Percentiles rank a stretch among this genome's conserved stretches.
Evolutionary conservation across 2,329 filamentous ascomycete species (phyloP).

Genomic region (Boeremia exigua): DNA sequence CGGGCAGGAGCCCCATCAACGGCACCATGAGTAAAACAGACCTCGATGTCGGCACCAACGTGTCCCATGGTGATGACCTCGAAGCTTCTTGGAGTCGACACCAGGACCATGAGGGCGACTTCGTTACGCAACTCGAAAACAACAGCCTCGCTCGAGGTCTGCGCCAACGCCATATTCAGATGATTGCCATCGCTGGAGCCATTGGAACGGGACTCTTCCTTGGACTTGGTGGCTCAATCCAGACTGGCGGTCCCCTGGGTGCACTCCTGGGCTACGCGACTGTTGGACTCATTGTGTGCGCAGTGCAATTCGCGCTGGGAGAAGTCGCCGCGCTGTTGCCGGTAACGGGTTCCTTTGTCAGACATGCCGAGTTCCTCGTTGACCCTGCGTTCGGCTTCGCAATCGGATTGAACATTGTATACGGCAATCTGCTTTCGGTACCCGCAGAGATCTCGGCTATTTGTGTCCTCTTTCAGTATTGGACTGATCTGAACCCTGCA

Average conservation of each 20-base stretch:
- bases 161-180: slow-evolving; percentile 59
- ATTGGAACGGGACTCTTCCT: slow-evolving; percentile 63
- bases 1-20: not conserved
- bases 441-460: slow-evolving; percentile 41
- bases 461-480: slow-evolving; percentile 35
- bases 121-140: slow-evolving; percentile 21
- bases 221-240: slow-evolving; percentile 60
- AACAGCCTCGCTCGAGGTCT: slow-evolving; percentile 36
- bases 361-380: slow-evolving; percentile 58
- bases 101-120: slow-evolving; percentile 16
- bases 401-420: slow-evolving; percentile 63
- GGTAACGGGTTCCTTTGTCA: slow-evolving; percentile 58
- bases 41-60: slow-evolving; percentile 8
- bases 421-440: slow-evolving; percentile 59
- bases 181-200: slow-evolving; percentile 64
- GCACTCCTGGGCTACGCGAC: slow-evolving; percentile 60
- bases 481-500: slow-evolving; percentile 41
- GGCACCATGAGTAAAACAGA: slow-evolving; percentile 9
- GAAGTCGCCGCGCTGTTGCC: slow-evolving; percentile 60
- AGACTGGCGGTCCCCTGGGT: slow-evolving; percentile 59
- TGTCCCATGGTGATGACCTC: slow-evolving; percentile 7
- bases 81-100: slow-evolving; percentile 12
- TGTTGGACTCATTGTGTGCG: slow-evolving; percentile 57
- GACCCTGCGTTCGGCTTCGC: slow-evolving; percentile 55
- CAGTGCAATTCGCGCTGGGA: slow-evolving; percentile 59